These are phyloP conservation scores for Pythium monospermum DNA, from an alignment of 352 stramenopile genomes.

Conservation along the genomic window DNA sequence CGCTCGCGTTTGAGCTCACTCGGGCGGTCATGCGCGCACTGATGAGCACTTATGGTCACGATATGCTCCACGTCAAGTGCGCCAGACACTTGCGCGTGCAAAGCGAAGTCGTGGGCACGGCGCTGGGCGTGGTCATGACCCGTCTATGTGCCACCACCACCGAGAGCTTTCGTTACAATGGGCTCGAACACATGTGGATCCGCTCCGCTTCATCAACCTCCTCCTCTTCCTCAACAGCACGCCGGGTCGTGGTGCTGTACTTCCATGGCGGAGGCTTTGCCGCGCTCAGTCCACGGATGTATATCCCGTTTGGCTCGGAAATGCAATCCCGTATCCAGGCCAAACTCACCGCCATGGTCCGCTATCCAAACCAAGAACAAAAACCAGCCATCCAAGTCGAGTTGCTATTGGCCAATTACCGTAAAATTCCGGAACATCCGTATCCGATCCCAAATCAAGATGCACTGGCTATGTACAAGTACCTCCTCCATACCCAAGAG, in stretches of 20 bases:
- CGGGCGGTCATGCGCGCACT: background rate
- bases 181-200: conserved; percentile 25
- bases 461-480: conserved; percentile 33
- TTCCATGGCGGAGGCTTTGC: conserved; percentile 43
- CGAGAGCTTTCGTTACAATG: conserved; percentile 9
- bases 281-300: conserved; percentile 34
- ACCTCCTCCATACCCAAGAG: conserved; percentile 29
- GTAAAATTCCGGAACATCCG: conserved; percentile 36
- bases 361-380: conserved; percentile 19
- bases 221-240: too few relatives aligned
- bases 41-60: conserved; percentile 7
- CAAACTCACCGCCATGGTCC: conserved; percentile 28
- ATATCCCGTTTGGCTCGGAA: conserved; percentile 42
- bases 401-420: conserved; percentile 46
- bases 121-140: conserved; percentile 2
- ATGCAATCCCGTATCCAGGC: too few relatives aligned
- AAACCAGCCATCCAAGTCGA: conserved; percentile 25
- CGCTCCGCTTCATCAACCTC: background rate
- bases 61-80: conserved; percentile 5
- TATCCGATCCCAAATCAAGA: conserved; percentile 37
- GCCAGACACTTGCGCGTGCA: conserved; percentile 13
- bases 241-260: conserved; percentile 27
- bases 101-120: conserved; percentile 6
- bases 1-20: background rate
- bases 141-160: conserved; percentile 6